These are phyloP conservation scores for Hawksworthiomyces lignivorus DNA, from an alignment of 2,329 filamentous ascomycete species.

Conservation along the genomic window DNA sequence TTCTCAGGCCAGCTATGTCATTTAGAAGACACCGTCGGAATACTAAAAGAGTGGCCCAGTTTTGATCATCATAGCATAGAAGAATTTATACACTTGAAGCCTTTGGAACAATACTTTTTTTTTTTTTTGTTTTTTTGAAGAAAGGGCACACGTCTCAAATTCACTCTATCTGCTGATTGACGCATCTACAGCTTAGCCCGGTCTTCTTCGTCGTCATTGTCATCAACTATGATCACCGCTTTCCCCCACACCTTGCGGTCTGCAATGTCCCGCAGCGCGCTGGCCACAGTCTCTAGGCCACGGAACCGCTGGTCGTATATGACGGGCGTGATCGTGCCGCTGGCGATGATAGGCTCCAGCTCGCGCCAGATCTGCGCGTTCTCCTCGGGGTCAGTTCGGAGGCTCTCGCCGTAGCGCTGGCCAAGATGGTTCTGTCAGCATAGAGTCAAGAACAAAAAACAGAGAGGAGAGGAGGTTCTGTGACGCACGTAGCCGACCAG, in stretches of 20 bases:
- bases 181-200: slow-evolving; percentile 1
- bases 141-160: too few species aligned
- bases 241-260: slow-evolving; percentile 47
- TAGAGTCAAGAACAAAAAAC: not conserved
- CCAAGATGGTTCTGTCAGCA: too few species aligned
- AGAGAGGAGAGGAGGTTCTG: not conserved
- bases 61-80: too few species aligned
- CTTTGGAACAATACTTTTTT: too few species aligned
- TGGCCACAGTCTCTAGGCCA: slow-evolving; percentile 40
- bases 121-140: too few species aligned
- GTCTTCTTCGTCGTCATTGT: slow-evolving; percentile 2
- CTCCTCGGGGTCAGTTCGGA: slow-evolving; percentile 38
- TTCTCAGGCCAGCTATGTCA: too few species aligned
- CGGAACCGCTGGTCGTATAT: slow-evolving; percentile 40
- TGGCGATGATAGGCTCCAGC: slow-evolving; percentile 38
- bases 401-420: slow-evolving; percentile 48
- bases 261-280: slow-evolving; percentile 43
- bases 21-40: too few species aligned
- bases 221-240: slow-evolving; percentile 39
- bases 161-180: too few species aligned
- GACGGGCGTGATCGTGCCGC: slow-evolving; percentile 40
- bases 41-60: too few species aligned
- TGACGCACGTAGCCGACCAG: slow-evolving; percentile 43
- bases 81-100: too few species aligned
- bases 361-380: slow-evolving; percentile 42